Conservation (phyloP, 805 yeast species). For the Wickerhamiella brachini region DNA sequence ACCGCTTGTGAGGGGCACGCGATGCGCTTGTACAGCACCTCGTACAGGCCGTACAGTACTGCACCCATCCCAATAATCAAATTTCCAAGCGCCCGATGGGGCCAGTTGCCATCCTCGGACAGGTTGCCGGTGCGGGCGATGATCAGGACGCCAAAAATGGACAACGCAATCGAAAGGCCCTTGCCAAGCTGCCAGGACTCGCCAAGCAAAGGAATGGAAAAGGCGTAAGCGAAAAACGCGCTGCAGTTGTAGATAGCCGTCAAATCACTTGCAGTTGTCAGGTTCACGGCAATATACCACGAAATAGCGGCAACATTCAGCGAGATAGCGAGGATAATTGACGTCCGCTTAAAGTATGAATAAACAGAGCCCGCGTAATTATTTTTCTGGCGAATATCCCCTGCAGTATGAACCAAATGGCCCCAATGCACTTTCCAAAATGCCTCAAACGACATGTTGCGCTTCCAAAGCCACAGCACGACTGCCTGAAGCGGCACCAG, state of each 20-base stretch:
- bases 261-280: slow-evolving; percentile 72
- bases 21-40: slow-evolving; percentile 63
- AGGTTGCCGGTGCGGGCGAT: slow-evolving; percentile 44
- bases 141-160: slow-evolving; percentile 59
- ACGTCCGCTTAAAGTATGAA: slow-evolving; percentile 31
- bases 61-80: slow-evolving; percentile 61
- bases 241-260: slow-evolving; percentile 87
- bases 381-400: slow-evolving; percentile 9
- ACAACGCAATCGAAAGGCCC: slow-evolving; percentile 51
- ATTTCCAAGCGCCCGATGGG: slow-evolving; percentile 56
- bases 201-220: slow-evolving; percentile 59
- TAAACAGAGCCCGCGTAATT: slow-evolving; percentile 5
- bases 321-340: slow-evolving; percentile 37
- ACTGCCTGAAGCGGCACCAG: slow-evolving; percentile 59
- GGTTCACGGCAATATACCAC: slow-evolving; percentile 74
- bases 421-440: slow-evolving; percentile 16
- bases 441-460: slow-evolving; percentile 7
- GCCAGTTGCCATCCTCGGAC: slow-evolving; percentile 28
- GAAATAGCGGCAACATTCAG: slow-evolving; percentile 66
- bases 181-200: slow-evolving; percentile 55
- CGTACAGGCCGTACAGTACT: slow-evolving; percentile 65
- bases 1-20: slow-evolving; percentile 65
- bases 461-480: slow-evolving; percentile 27
- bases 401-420: slow-evolving; percentile 8
- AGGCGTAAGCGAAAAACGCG: slow-evolving; percentile 76